phyloP scores from a whole-genome alignment of 176 grass and related monocot genomes.

The Poa annua region DNA sequence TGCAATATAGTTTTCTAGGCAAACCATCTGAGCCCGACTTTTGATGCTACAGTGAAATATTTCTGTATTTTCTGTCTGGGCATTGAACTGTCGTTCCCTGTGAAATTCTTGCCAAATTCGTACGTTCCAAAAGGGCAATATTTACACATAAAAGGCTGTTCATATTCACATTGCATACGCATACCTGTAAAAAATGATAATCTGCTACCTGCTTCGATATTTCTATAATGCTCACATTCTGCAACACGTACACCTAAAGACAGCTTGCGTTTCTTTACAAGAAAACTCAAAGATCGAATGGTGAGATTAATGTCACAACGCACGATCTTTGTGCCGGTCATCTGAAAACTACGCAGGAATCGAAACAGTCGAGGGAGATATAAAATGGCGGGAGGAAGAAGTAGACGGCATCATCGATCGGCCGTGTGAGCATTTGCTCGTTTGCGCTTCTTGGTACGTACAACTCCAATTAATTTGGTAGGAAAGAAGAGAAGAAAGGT shows the following conservation, averaged over 20 bases:
- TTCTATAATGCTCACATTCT: conserved; percentile 8
- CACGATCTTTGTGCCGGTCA: conserved; percentile 33
- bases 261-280: not conserved
- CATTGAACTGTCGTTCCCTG: not conserved
- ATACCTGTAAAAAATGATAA: not conserved
- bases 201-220: conserved; percentile 4
- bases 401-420: not conserved
- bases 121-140: not conserved
- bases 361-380: not conserved
- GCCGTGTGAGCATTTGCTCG: not conserved
- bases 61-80: not conserved
- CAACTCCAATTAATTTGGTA: not conserved
- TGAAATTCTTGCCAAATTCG: not conserved
- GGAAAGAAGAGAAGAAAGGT: not conserved
- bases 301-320: not conserved
- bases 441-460: not conserved
- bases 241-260: conserved; percentile 13
- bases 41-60: not conserved
- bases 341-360: not conserved
- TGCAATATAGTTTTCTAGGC: not conserved
- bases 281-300: not conserved
- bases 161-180: not conserved
- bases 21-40: not conserved
- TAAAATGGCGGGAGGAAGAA: conserved; percentile 34
- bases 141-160: not conserved